A percentile compares a stretch with the other conserved stretches of the same genome.
These are phyloP conservation scores for Eremothecium cymbalariae DNA, from an alignment of 1,139 yeast species.

Conservation along the genomic window DNA sequence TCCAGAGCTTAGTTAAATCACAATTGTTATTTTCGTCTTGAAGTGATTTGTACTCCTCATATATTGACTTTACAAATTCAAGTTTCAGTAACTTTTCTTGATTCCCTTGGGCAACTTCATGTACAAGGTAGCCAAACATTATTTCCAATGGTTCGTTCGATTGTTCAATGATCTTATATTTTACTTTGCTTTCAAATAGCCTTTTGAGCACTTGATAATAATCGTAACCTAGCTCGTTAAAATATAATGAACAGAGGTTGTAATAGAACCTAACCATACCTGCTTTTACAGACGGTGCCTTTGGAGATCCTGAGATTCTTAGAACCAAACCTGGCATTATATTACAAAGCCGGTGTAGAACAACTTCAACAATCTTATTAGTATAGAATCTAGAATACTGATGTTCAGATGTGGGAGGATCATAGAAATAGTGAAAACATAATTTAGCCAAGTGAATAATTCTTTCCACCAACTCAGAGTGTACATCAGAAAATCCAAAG, in stretches of 20 bases:
- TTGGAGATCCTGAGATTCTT: slow-evolving; percentile 17
- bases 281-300: slow-evolving; percentile 12
- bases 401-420: slow-evolving; percentile 10
- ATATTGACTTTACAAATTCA: background rate
- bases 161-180: slow-evolving; percentile 17
- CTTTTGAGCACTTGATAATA: slow-evolving; percentile 27
- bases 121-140: slow-evolving; percentile 2
- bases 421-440: slow-evolving; percentile 20
- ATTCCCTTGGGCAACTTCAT: background rate
- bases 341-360: slow-evolving; percentile 20
- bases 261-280: slow-evolving; percentile 20
- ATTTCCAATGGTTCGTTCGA: background rate
- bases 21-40: background rate
- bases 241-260: slow-evolving; percentile 24
- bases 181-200: slow-evolving; percentile 26
- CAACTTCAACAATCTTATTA: slow-evolving; percentile 26
- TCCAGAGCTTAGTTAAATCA: slow-evolving; percentile 1
- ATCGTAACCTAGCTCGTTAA: slow-evolving; percentile 26
- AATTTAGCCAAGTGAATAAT: slow-evolving; percentile 16
- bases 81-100: background rate
- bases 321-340: slow-evolving; percentile 24
- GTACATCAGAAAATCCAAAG: slow-evolving; percentile 13
- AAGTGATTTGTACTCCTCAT: background rate
- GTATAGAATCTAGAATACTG: slow-evolving; percentile 22
- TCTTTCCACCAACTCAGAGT: slow-evolving; percentile 21